These are phyloP conservation scores for Chaetomium globosum DNA, from an alignment of 2,329 filamentous ascomycete genomes.

Conservation along the genomic window DNA sequence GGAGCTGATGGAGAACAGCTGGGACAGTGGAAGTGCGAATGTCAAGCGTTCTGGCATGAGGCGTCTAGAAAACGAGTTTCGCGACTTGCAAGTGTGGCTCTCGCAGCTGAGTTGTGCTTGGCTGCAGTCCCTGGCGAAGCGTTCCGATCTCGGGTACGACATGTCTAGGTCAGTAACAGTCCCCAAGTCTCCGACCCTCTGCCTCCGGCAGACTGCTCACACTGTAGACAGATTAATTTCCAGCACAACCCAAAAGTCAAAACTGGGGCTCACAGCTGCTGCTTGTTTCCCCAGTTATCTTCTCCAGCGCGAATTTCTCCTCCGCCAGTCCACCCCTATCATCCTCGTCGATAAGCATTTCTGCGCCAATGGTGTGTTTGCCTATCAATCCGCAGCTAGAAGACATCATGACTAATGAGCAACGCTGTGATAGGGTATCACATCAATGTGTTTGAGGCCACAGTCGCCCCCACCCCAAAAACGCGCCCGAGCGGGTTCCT, in stretches of 20 bases:
- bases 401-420: background rate
- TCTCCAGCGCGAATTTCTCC: background rate
- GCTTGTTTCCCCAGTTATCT: background rate
- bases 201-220: background rate
- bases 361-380: background rate
- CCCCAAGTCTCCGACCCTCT: background rate
- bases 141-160: background rate
- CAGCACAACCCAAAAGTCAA: background rate
- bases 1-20: background rate
- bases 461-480: background rate
- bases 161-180: background rate
- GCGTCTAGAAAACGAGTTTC: background rate
- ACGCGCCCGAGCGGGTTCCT: background rate
- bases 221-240: background rate
- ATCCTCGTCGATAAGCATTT: slow-evolving; percentile 4
- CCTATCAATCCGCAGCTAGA: background rate
- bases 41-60: background rate
- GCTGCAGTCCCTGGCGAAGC: slow-evolving; percentile 3
- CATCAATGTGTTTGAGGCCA: slow-evolving; percentile 2
- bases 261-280: background rate
- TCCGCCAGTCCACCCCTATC: background rate
- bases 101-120: slow-evolving; percentile 4
- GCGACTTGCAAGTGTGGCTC: slow-evolving; percentile 1
- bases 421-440: background rate
- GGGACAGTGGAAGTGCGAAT: background rate